These are phyloP conservation scores for Stereocaulon alpinum DNA, from an alignment of 495 filamentous ascomycete species.

Conservation along the genomic window DNA sequence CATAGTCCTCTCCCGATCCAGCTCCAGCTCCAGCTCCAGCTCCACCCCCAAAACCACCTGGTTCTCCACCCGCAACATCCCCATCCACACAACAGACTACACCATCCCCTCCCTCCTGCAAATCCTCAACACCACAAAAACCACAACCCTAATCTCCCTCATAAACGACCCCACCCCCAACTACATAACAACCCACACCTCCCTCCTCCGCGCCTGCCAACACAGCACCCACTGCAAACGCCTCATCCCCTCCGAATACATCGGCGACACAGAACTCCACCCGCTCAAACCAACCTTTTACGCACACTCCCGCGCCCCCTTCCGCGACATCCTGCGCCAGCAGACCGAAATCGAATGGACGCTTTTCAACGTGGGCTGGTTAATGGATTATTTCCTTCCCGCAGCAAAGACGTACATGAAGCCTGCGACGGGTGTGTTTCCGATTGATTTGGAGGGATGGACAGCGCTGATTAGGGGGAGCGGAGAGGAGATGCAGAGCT, in stretches of 20 bases:
- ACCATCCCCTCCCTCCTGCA: background rate
- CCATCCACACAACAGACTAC: slow-evolving; percentile 6
- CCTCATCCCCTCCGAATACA: slow-evolving; percentile 25
- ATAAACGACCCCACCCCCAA: slow-evolving; percentile 37
- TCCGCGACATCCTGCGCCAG: slow-evolving; percentile 16
- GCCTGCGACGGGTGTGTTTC: background rate
- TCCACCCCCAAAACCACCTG: background rate
- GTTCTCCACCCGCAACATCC: background rate
- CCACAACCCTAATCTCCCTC: background rate
- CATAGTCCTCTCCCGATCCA: background rate
- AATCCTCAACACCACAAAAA: slow-evolving; percentile 7
- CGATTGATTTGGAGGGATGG: slow-evolving; percentile 9
- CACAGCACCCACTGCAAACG: slow-evolving; percentile 18
- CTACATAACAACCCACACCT: slow-evolving; percentile 10
- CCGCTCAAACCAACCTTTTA: slow-evolving; percentile 20
- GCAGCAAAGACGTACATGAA: slow-evolving; percentile 4
- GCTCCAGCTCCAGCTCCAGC: too few species aligned
- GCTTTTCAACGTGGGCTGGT: slow-evolving; percentile 22
- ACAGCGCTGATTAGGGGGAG: slow-evolving; percentile 6
- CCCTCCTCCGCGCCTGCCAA: slow-evolving; percentile 20
- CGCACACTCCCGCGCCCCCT: slow-evolving; percentile 13
- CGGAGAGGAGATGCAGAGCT: slow-evolving; percentile 17
- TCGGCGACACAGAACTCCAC: slow-evolving; percentile 21
- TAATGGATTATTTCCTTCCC: slow-evolving; percentile 26
- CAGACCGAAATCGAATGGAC: slow-evolving; percentile 19